These are phyloP conservation scores for Sphaceloma murrayae DNA, from an alignment of 2,329 filamentous ascomycete species.

Conservation along the genomic window DNA sequence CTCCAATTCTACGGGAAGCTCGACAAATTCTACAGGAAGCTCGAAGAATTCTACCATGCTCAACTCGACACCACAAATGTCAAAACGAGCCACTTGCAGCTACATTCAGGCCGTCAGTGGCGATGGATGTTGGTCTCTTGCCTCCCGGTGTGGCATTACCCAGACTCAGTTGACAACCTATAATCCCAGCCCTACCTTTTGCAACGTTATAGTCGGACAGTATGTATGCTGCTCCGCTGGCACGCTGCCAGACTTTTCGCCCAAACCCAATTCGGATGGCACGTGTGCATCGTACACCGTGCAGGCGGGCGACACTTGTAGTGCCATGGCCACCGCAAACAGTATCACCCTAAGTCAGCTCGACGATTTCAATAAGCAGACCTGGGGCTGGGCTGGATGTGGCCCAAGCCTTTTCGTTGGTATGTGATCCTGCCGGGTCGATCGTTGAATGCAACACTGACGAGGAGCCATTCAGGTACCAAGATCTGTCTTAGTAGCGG, in stretches of 20 bases:
- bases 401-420: too few species aligned
- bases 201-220: slow-evolving; percentile 5
- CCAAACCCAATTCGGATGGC: slow-evolving; percentile 30
- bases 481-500: slow-evolving; percentile 37
- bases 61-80: too few species aligned
- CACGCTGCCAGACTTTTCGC: slow-evolving; percentile 22
- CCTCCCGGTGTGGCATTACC: background rate
- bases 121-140: background rate
- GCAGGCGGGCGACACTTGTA: slow-evolving; percentile 30
- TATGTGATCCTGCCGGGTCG: too few species aligned
- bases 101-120: too few species aligned
- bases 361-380: slow-evolving; percentile 29
- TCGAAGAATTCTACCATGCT: too few species aligned
- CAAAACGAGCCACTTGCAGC: too few species aligned
- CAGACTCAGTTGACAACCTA: background rate
- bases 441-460: too few species aligned
- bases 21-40: too few species aligned
- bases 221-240: slow-evolving; percentile 20
- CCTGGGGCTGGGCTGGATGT: slow-evolving; percentile 40
- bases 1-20: too few species aligned
- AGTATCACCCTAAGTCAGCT: slow-evolving; percentile 33
- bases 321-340: slow-evolving; percentile 27
- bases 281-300: slow-evolving; percentile 33
- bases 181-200: background rate
- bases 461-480: too few species aligned